phyloP scores from a whole-genome alignment of 2,329 filamentous ascomycete species.

The Cladophialophora psammophila region DNA sequence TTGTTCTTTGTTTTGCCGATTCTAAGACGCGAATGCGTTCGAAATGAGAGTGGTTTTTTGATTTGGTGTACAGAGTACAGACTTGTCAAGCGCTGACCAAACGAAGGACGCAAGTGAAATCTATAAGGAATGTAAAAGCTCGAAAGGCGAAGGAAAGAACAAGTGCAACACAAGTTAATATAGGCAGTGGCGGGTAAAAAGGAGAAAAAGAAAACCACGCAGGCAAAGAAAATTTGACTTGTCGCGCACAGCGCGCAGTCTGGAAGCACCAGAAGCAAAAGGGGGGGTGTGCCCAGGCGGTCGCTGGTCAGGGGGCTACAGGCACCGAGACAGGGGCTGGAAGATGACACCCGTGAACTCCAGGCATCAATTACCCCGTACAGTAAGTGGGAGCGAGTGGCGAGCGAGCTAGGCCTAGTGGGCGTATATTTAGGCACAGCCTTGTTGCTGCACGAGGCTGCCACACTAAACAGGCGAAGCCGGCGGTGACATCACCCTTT shows the following conservation, averaged over 20 bases:
- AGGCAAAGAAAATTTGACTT: slow-evolving; percentile 1
- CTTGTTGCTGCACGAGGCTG: not conserved
- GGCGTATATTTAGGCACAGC: not conserved
- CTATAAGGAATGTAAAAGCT: slow-evolving; percentile 1
- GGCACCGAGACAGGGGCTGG: not conserved
- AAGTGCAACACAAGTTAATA: slow-evolving; percentile 4
- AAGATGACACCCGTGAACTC: not conserved
- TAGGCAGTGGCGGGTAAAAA: slow-evolving; percentile 4
- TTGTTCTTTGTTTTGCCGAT: slow-evolving; percentile 6
- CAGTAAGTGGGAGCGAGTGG: not conserved
- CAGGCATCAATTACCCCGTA: not conserved
- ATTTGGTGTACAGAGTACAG: not conserved
- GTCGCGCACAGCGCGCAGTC: not conserved
- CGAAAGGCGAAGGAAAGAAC: not conserved
- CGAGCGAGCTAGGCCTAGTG: no score
- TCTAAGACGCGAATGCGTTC: not conserved
- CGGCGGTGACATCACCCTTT: not conserved
- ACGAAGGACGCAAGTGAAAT: slow-evolving; percentile 12
- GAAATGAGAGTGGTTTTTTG: not conserved
- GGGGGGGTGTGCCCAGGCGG: not conserved
- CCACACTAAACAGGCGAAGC: not conserved
- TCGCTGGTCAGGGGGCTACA: not conserved
- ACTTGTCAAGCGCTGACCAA: not conserved
- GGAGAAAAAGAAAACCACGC: not conserved
- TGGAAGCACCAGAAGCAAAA: not conserved